Evolutionary conservation across 495 filamentous ascomycete genomes (phyloP).

Genomic region (Lichenothelia convexa): DNA sequence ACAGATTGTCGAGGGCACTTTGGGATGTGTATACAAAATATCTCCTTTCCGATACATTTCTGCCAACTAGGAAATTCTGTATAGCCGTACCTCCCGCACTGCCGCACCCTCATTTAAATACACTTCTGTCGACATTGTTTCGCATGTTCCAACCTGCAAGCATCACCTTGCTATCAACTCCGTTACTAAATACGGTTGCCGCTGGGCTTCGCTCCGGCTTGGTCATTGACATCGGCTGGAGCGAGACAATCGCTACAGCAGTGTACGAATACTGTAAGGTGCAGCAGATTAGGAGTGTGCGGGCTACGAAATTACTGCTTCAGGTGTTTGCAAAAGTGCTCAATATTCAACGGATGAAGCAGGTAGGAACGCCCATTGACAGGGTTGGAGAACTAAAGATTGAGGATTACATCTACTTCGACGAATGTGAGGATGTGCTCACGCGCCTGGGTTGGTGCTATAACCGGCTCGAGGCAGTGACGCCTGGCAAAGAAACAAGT

Average conservation of each 20-base stretch:
- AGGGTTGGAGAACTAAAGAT: slow-evolving; percentile 6
- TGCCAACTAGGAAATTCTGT: slow-evolving; percentile 42
- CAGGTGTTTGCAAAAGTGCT: slow-evolving; percentile 53
- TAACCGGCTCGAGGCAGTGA: slow-evolving; percentile 2
- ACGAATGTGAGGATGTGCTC: slow-evolving; percentile 61
- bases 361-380: slow-evolving; percentile 9
- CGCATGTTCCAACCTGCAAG: slow-evolving; percentile 43
- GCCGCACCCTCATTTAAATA: slow-evolving; percentile 60
- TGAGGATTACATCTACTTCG: slow-evolving; percentile 34
- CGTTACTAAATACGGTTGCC: slow-evolving; percentile 51
- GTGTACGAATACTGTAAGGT: slow-evolving; percentile 84
- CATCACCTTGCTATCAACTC: slow-evolving; percentile 61
- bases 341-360: slow-evolving; percentile 8
- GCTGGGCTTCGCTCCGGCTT: slow-evolving; percentile 67
- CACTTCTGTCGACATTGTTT: slow-evolving; percentile 58
- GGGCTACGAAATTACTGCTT: slow-evolving; percentile 52
- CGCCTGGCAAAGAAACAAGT: neutral
- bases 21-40: slow-evolving; percentile 71
- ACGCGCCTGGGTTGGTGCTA: slow-evolving; percentile 59
- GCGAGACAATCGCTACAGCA: slow-evolving; percentile 61
- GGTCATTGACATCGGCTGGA: slow-evolving; percentile 82
- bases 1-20: slow-evolving; percentile 72
- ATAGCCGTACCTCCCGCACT: slow-evolving; percentile 60
- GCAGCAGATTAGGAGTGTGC: slow-evolving; percentile 40
- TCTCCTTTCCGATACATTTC: slow-evolving; percentile 54